A percentile compares a stretch with the other conserved stretches of the same genome.
Conservation (phyloP, 2,329 filamentous ascomycete species). For the Colletotrichum paranaense region DNA sequence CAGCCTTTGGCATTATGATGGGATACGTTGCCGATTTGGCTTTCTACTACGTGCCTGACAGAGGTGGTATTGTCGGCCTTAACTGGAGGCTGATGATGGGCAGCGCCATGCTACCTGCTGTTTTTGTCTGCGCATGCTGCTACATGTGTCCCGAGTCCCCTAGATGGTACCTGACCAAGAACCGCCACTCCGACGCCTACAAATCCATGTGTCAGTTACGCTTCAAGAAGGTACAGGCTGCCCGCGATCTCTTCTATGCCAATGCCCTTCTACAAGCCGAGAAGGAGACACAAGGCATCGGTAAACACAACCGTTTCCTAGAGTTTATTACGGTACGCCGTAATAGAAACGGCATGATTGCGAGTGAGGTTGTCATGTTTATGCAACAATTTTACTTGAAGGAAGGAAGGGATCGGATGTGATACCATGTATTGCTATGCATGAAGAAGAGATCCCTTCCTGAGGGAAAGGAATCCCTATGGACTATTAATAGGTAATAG, state of each 20-base stretch:
- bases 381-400: slow-evolving; percentile 70
- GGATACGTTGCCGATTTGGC: slow-evolving; percentile 71
- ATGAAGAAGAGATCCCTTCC: too few relatives aligned
- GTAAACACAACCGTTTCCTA: slow-evolving; percentile 58
- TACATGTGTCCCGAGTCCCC: slow-evolving; percentile 62
- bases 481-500: too few relatives aligned
- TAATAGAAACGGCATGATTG: slow-evolving; percentile 70
- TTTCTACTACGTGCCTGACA: slow-evolving; percentile 67
- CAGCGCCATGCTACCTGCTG: slow-evolving; percentile 71
- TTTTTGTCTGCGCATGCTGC: slow-evolving; percentile 66
- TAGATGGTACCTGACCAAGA: slow-evolving; percentile 62
- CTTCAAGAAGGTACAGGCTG: slow-evolving; percentile 63
- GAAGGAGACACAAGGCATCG: slow-evolving; percentile 58
- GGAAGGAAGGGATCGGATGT: too few relatives aligned
- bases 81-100: slow-evolving; percentile 79
- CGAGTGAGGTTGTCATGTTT: slow-evolving; percentile 74
- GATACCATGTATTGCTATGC: too few relatives aligned
- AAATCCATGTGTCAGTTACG: slow-evolving; percentile 58
- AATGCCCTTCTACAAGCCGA: slow-evolving; percentile 69
- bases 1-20: slow-evolving; percentile 64
- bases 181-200: slow-evolving; percentile 59
- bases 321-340: slow-evolving; percentile 71
- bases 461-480: too few relatives aligned
- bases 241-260: slow-evolving; percentile 67
- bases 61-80: slow-evolving; percentile 61